Conservation (phyloP, 2,329 filamentous ascomycete genomes). For the Aspergillus sp. region DNA sequence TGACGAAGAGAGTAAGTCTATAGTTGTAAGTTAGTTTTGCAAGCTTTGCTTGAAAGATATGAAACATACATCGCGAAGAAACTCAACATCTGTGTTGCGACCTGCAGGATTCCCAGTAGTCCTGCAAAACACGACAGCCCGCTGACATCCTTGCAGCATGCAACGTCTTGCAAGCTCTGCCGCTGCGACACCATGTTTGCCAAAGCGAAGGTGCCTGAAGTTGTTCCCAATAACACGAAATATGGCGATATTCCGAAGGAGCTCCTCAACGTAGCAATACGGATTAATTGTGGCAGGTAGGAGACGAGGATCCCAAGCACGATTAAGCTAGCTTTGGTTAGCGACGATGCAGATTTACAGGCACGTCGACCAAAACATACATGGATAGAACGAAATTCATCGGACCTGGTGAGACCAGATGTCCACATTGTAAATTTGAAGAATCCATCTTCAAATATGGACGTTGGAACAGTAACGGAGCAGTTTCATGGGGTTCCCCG, state of each 20-base stretch:
- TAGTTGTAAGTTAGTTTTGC: not conserved
- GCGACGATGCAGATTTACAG: not conserved
- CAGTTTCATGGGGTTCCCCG: not conserved
- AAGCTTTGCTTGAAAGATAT: not conserved
- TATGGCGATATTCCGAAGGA: constrained; percentile 95
- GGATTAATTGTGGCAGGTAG: constrained; percentile 91
- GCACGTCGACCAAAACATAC: constrained; percentile 35
- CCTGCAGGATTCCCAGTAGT: constrained; percentile 83
- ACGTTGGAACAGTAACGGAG: not conserved
- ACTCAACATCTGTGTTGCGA: constrained; percentile 88
- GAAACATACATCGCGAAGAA: constrained; percentile 80
- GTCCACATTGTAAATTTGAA: constrained; percentile 45
- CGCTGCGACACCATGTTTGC: constrained; percentile 89
- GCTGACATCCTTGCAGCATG: constrained; percentile 80
- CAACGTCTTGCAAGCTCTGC: constrained; percentile 77
- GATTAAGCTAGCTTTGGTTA: constrained; percentile 58
- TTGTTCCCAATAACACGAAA: constrained; percentile 90
- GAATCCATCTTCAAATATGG: constrained; percentile 23
- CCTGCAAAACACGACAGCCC: constrained; percentile 82
- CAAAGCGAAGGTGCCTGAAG: constrained; percentile 83
- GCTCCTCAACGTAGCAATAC: constrained; percentile 80
- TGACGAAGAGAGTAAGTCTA: constrained; percentile 87
- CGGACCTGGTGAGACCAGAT: constrained; percentile 52
- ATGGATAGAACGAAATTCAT: constrained; percentile 56
- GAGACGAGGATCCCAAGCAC: constrained; percentile 86